Evolutionary conservation across 257 asterid species (phyloP).

Genomic region (Scutellaria barbata): DNA sequence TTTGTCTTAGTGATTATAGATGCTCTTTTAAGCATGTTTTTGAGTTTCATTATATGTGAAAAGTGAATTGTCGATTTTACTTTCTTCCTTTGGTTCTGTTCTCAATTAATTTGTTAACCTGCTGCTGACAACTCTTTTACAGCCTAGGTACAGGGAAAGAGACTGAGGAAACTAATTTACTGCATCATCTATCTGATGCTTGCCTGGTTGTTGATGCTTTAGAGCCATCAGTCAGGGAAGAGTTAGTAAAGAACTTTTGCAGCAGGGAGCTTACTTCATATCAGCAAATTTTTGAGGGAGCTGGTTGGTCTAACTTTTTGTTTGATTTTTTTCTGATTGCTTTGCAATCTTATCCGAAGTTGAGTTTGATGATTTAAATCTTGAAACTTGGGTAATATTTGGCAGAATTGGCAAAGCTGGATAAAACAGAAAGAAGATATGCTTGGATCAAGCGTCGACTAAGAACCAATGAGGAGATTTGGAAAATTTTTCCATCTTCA

Average conservation of each 20-base stretch:
- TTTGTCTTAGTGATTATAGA: conserved; percentile 24
- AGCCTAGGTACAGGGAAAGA: conserved; percentile 99
- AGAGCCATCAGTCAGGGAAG: conserved; percentile 99
- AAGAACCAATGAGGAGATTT: conserved; percentile 92
- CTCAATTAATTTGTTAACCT: conserved; percentile 23
- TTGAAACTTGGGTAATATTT: conserved; percentile 32
- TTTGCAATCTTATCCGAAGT: conserved; percentile 24
- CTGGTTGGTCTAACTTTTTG: conserved; percentile 58
- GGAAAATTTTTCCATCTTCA: conserved; percentile 90
- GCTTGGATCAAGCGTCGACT: conserved; percentile 97
- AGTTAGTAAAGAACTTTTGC: conserved; percentile 84
- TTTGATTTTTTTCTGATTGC: conserved; percentile 18
- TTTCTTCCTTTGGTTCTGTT: conserved; percentile 28
- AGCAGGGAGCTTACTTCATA: conserved; percentile 93
- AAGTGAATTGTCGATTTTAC: conserved; percentile 10
- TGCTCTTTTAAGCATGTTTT: conserved; percentile 18
- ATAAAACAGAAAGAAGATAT: conserved; percentile 93
- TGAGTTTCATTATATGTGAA: conserved; percentile 28
- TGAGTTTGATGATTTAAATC: conserved; percentile 33
- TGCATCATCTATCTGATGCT: conserved; percentile 94
- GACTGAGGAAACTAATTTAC: conserved; percentile 80
- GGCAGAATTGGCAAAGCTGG: conserved; percentile 87
- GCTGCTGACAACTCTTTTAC: conserved; percentile 36
- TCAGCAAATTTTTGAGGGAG: conserved; percentile 98
- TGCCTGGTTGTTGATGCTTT: conserved; percentile 98